Percentiles rank a stretch among this genome's conserved stretches.
Evolutionary conservation across 129 eudicot genomes (phyloP).

Genomic region (Gnaphalium uliginosum): DNA sequence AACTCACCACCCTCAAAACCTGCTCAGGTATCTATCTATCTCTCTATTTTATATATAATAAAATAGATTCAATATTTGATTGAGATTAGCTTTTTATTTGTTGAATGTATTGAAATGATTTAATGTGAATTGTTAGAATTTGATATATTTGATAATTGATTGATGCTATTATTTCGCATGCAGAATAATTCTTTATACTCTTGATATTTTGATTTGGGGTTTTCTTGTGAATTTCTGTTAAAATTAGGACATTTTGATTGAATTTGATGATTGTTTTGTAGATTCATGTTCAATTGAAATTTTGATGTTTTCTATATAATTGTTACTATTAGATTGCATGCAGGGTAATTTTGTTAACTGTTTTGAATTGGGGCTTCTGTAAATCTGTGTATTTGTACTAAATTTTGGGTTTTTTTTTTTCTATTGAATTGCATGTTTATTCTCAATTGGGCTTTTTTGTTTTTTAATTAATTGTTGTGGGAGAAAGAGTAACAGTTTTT

Average conservation of each 20-base stretch:
- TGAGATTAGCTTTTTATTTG: background rate
- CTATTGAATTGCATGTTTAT: background rate
- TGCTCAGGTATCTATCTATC: slow-evolving; percentile 58
- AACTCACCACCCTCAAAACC: slow-evolving; percentile 69
- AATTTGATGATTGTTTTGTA: no score
- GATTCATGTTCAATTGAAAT: no score
- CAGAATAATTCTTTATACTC: no score
- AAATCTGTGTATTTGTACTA: background rate
- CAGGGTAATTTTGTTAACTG: background rate
- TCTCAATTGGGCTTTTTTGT: background rate
- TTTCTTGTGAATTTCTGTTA: background rate
- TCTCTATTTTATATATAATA: background rate
- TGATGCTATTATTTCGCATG: no score
- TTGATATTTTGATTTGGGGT: background rate
- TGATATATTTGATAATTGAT: slow-evolving; percentile 1
- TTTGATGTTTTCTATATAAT: no score
- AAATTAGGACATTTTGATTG: no score
- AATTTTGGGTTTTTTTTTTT: background rate
- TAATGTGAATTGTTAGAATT: background rate
- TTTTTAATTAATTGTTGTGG: background rate
- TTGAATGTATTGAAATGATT: background rate
- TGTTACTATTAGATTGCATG: background rate
- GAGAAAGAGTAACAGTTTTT: background rate
- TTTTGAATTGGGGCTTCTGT: background rate
- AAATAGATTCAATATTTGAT: background rate